Conservation (phyloP, 2,329 filamentous ascomycete genomes). For the Diplodia mutila region DNA sequence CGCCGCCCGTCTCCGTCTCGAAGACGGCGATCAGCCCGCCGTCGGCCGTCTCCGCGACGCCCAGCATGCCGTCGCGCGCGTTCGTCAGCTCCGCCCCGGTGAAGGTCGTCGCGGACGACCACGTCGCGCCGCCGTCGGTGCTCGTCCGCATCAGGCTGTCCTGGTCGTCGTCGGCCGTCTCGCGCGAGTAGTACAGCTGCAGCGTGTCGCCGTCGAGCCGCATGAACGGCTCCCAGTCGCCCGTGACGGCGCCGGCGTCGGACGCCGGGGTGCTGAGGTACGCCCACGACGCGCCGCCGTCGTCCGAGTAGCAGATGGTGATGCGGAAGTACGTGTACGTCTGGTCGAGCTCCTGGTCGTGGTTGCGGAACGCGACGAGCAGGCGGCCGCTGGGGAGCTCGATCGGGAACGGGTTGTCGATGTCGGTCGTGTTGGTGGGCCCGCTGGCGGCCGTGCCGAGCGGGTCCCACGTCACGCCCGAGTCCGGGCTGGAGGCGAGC, state of each 20-base stretch:
- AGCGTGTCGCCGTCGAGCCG: conserved; percentile 44
- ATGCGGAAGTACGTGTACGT: conserved; percentile 46
- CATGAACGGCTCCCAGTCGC: conserved; percentile 54
- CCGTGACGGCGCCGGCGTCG: conserved; percentile 37
- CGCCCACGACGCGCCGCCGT: conserved; percentile 45
- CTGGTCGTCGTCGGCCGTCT: conserved; percentile 47
- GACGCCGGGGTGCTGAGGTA: conserved; percentile 38
- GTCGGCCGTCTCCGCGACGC: conserved; percentile 42
- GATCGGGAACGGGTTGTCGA: conserved; percentile 40
- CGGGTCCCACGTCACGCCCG: conserved; percentile 30
- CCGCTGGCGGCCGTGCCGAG: conserved; percentile 31
- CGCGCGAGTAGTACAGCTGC: conserved; percentile 52
- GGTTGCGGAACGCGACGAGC: conserved; percentile 41
- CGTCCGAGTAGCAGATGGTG: conserved; percentile 48
- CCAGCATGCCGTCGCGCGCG: conserved; percentile 53
- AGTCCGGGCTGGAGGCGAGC: conserved; percentile 29
- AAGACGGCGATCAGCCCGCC: conserved; percentile 49
- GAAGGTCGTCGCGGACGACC: conserved; percentile 40
- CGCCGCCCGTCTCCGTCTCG: conserved; percentile 41
- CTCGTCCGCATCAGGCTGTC: conserved; percentile 49
- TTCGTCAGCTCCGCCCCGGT: conserved; percentile 39
- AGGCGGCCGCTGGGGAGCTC: conserved; percentile 40
- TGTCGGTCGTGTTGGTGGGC: conserved; percentile 32
- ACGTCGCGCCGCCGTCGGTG: conserved; percentile 46
- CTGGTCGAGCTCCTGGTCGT: conserved; percentile 32